Evolutionary conservation across 805 yeast genomes (phyloP), one percentile per base, ranked within the genome.

Genomic region (Ogataea nonfermentans): DNA sequence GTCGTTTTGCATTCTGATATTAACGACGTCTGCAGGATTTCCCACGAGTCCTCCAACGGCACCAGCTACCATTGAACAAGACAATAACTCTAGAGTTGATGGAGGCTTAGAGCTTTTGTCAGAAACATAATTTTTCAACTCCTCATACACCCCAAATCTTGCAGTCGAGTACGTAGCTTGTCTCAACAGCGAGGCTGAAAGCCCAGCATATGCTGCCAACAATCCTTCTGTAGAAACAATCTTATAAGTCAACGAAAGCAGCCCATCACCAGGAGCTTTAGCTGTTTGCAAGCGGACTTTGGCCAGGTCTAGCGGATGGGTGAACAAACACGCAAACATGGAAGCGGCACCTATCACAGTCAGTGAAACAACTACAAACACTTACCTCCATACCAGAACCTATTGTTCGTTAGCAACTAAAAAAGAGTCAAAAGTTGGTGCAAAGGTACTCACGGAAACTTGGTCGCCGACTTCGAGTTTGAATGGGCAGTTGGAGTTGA

Each of bases 1-100:
- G 56, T 87, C 96, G 59, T 87, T 87, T 61, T 87, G 96, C 96
- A 87, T 87, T 63, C 95, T 75, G 47, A 87, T 84, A 52, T 87
- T 87, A 26, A 85, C 88, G 10, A 87, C 83, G 57, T 87, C 96
- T 1, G 93, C 79, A 3, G 95, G 95, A 56, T 87, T 87, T 15
- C 96, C 96, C 2, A 84, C 83, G 15, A 86, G 63, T 8, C 95
- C 95, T 45, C 96, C 96, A 42, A 79, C 62, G 19, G 82, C 84
- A 37, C 96, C 95, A 9, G 90, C 78, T n/a, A 83, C 48, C 93
- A 87, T 85, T 4, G 95, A 85, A 63, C 81, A 72, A 8, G 91
- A 88, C 40, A 87, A 65, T 38, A 87, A 68, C 12, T 76, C 71
- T 6, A 70, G 56, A 40, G 86, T 78, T 5, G 80, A 72, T 4